phyloP scores from a whole-genome alignment of 192 early-diverging fungal genomes.

The Coemansia interrupta region DNA sequence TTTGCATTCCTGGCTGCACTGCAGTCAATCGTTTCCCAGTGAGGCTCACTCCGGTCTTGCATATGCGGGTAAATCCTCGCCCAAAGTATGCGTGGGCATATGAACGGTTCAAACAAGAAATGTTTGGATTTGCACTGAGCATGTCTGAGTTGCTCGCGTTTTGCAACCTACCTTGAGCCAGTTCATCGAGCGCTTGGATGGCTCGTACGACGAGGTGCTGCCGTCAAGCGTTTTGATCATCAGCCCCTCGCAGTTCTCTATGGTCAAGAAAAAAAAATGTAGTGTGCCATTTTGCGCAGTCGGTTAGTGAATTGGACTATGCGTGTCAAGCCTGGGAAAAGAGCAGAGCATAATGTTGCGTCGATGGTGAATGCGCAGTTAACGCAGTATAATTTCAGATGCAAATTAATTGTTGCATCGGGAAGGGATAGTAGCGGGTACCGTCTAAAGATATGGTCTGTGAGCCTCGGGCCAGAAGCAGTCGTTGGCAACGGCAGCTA shows the following conservation, averaged over 20 bases:
- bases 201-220: slow-evolving; percentile 85
- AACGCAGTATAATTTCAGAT: slow-evolving; percentile 4
- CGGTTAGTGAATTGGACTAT: slow-evolving; percentile 44
- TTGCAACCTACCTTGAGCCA: slow-evolving; percentile 84
- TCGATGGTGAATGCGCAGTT: background rate
- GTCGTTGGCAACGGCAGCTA: too few relatives aligned
- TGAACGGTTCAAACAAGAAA: slow-evolving; percentile 6
- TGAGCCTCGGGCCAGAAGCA: too few relatives aligned
- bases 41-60: too few relatives aligned
- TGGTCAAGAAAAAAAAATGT: slow-evolving; percentile 40
- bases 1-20: too few relatives aligned
- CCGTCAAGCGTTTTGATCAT: slow-evolving; percentile 97
- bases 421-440: too few relatives aligned
- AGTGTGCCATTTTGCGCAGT: slow-evolving; percentile 1
- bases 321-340: slow-evolving; percentile 42
- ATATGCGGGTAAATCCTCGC: background rate
- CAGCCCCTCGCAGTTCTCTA: slow-evolving; percentile 92
- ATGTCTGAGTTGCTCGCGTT: background rate
- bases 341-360: too few relatives aligned
- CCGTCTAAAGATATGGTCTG: too few relatives aligned
- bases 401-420: background rate
- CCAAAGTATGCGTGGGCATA: slow-evolving; percentile 26
- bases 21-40: too few relatives aligned
- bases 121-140: background rate
- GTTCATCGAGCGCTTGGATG: slow-evolving; percentile 91